Conservation (phyloP, 192 early-diverging fungal genomes). For the Coemansia sp. region DNA sequence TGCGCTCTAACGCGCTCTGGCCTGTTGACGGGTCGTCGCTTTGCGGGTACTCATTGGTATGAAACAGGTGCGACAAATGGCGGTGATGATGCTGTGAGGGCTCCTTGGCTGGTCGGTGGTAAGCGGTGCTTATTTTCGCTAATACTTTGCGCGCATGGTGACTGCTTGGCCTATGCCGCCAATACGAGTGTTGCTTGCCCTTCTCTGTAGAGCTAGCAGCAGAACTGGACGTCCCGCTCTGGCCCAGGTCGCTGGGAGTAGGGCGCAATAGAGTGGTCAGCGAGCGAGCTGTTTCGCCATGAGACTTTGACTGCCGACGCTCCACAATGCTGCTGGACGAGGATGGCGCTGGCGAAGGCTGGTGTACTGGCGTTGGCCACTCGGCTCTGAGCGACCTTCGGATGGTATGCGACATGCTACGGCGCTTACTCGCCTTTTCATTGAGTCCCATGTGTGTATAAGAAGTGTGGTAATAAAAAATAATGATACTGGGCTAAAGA, state of each 20-base stretch:
- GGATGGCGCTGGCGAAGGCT: background rate
- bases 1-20: slow-evolving; percentile 18
- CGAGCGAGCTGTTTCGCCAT: background rate
- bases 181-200: background rate
- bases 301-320: slow-evolving; percentile 1
- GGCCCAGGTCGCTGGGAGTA: background rate
- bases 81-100: background rate
- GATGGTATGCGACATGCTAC: slow-evolving; percentile 16
- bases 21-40: slow-evolving; percentile 36
- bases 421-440: slow-evolving; percentile 13
- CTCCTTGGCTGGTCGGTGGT: background rate
- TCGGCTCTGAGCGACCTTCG: slow-evolving; percentile 21
- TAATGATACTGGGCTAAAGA: background rate
- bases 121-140: slow-evolving; percentile 1
- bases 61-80: background rate
- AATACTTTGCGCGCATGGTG: slow-evolving; percentile 18
- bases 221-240: background rate
- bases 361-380: slow-evolving; percentile 4
- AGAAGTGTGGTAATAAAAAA: background rate
- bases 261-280: background rate
- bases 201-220: slow-evolving; percentile 4
- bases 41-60: slow-evolving; percentile 27
- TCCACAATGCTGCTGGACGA: slow-evolving; percentile 3
- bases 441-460: background rate
- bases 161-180: background rate